Base-by-base conservation (phyloP, 106 monocot species). In the Allium sativum region DNA sequence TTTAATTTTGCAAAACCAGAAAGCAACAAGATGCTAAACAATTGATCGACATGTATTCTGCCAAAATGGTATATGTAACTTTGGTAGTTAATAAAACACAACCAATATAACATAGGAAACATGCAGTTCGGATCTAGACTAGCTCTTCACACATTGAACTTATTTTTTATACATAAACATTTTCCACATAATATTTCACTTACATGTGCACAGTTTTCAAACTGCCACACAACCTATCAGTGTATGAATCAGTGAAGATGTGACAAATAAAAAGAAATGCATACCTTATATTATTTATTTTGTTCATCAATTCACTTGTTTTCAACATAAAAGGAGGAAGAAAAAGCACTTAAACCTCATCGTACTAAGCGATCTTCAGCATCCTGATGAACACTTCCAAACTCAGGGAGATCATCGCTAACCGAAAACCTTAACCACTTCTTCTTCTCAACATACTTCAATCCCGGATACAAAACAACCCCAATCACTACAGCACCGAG, bases 151-250 rank as follows among this genome's bases (percentile, higher is more conserved):
- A 31, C 31, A 31, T 31, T 31, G 31, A 31, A 31, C 31, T 31
- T 5, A 31, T 31, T 31, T 31, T 31, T 31, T 31, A 31, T 31
- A 31, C 31, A 31, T 31, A 5, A 31, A 2, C 31, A 31, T 86
- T 48, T 79, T 86, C 42, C 64, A 79, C 42, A 62, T 78, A 61
- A 81, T 82, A 78, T 81, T 85, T 48, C 31, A 31, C 31, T 31
- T 31, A 2, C 31, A 31, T 31, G 1, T 31, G 1, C 31, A 31
- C 4, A 31, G 31, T 31, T 31, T 31, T 31, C 31, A 31, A 50
- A 50, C 48, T 50, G 11, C 48, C 11, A 50, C 8, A 50, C 6
- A 50, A 50, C 48, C 48, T 31, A 2, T 1, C 31, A 31, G 31
- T 31, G 31, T 31, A 31, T 31, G 31, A 3, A 31, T 31, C 31